Evolutionary conservation across 371 early-diverging fungal species (phyloP), one percentile per base, ranked within the genome.

Genomic region (Syncephalastrum sp.): DNA sequence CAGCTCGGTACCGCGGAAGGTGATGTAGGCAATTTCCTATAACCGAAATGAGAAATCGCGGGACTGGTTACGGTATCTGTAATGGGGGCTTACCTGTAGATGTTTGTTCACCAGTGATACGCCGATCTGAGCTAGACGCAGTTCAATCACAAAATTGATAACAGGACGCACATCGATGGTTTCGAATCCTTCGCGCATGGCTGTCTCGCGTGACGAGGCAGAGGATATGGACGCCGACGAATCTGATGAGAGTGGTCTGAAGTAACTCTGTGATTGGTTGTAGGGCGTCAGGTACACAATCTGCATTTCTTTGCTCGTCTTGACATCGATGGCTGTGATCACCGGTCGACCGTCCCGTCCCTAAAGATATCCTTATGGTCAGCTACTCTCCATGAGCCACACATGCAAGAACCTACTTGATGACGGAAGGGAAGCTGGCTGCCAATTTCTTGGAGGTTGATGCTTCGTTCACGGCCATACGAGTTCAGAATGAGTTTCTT

Each of bases 371-470:
- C 38, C 27, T 27, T 7, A 12, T 12, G 21, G 21, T 42, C 13
- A 60, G 25, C 12, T 19, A 25, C 29, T 15, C 7, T 5, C 42
- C 38, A 23, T 21, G 14, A 23, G 13, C 5, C 2, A 25, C 1
- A 12, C 3, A 41, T 10, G 1, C 29, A 24, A 19, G n/a, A n/a
- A 59, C 72, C 44, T 56, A 85, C 83, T 1, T 83, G 82, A 67
- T 89, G 91, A 64, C 86, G 83, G 66, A 96, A 91, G 3, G 95
- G 96, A 38, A 85, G 70, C 49, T 90, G 83, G 50, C 83, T 85
- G 14, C 97, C 99, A 53, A 98, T 94, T 67, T 96, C 95, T 63
- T 91, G 88, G 41, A 94, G 56, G 49, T 91, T 92, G 48, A 96
- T 83, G 12, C 85, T 80, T 29, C 95, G 79, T 53, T 91, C 88